phyloP scores from a whole-genome alignment of 2,329 filamentous ascomycete species.

The Coniella lustricola region DNA sequence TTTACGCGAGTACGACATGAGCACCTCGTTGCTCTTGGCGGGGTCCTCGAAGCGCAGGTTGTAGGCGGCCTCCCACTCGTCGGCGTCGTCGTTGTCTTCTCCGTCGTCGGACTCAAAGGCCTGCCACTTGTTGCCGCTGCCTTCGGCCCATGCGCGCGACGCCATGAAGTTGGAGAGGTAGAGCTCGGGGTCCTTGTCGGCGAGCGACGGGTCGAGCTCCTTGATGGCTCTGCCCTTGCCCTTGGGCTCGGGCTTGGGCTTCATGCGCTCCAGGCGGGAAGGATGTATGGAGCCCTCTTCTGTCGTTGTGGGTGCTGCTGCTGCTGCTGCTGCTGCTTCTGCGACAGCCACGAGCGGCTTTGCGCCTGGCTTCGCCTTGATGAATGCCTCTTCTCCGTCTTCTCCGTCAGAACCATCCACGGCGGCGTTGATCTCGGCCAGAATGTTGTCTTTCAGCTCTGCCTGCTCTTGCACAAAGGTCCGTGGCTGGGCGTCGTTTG shows the following conservation, averaged over 20 bases:
- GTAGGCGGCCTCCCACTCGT: slow-evolving; percentile 86
- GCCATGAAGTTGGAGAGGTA: slow-evolving; percentile 95
- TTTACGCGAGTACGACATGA: slow-evolving; percentile 86
- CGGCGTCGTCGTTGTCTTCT: slow-evolving; percentile 69
- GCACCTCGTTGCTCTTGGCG: slow-evolving; percentile 74
- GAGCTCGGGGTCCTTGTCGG: slow-evolving; percentile 78
- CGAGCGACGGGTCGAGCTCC: slow-evolving; percentile 61
- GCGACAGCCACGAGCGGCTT: slow-evolving; percentile 21
- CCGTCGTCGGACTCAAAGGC: slow-evolving; percentile 93
- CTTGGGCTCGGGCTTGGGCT: too few relatives aligned
- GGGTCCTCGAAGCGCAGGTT: slow-evolving; percentile 96
- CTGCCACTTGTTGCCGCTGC: slow-evolving; percentile 59
- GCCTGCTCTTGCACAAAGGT: slow-evolving; percentile 90
- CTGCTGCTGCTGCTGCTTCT: too few relatives aligned
- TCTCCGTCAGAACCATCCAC: slow-evolving; percentile 41
- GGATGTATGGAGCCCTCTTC: slow-evolving; percentile 47
- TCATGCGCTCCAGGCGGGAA: slow-evolving; percentile 41
- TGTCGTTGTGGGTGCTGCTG: neutral
- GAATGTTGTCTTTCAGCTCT: slow-evolving; percentile 67
- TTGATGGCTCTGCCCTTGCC: too few relatives aligned
- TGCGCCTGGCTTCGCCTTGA: slow-evolving; percentile 58
- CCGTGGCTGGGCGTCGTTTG: too few relatives aligned
- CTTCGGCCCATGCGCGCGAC: slow-evolving; percentile 81
- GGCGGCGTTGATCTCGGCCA: slow-evolving; percentile 71
- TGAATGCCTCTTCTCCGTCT: slow-evolving; percentile 64